A percentile compares a stretch with the other conserved stretches of the same genome.
Evolutionary conservation across 352 stramenopile species (phyloP).

Genomic region (Aphanomyces cochlioides): DNA sequence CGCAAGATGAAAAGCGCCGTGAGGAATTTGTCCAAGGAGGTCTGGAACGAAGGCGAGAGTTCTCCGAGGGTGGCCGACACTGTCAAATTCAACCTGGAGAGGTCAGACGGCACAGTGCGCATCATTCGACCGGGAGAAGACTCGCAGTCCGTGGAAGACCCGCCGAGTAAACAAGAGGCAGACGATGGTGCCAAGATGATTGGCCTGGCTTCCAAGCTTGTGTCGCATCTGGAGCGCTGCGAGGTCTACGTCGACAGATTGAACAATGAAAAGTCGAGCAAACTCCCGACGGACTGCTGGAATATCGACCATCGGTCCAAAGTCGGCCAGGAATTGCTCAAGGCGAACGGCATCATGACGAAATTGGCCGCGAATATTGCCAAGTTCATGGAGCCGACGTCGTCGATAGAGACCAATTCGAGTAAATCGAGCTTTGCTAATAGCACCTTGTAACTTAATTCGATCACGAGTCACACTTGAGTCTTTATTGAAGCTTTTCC

Average conservation of each 20-base stretch:
- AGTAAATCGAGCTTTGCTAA: neutral
- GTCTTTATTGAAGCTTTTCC: slow-evolving; percentile 17
- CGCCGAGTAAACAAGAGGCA: neutral
- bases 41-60: slow-evolving; percentile 23
- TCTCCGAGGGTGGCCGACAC: slow-evolving; percentile 46
- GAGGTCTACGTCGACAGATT: slow-evolving; percentile 65
- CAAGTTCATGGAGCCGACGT: slow-evolving; percentile 9
- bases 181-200: slow-evolving; percentile 35
- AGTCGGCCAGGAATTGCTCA: neutral
- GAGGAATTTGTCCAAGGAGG: neutral
- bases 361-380: slow-evolving; percentile 4
- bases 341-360: slow-evolving; percentile 7
- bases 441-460: neutral
- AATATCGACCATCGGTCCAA: slow-evolving; percentile 8
- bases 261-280: slow-evolving; percentile 31
- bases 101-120: slow-evolving; percentile 34
- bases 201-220: slow-evolving; percentile 48
- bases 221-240: slow-evolving; percentile 60
- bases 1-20: slow-evolving; percentile 7
- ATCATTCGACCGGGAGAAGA: slow-evolving; percentile 55
- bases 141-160: slow-evolving; percentile 43
- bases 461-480: neutral
- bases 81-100: slow-evolving; percentile 53
- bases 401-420: neutral
- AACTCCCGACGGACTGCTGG: neutral